Base-by-base conservation (phyloP, 2,329 filamentous ascomycete species). In the Penicillium sp. region DNA sequence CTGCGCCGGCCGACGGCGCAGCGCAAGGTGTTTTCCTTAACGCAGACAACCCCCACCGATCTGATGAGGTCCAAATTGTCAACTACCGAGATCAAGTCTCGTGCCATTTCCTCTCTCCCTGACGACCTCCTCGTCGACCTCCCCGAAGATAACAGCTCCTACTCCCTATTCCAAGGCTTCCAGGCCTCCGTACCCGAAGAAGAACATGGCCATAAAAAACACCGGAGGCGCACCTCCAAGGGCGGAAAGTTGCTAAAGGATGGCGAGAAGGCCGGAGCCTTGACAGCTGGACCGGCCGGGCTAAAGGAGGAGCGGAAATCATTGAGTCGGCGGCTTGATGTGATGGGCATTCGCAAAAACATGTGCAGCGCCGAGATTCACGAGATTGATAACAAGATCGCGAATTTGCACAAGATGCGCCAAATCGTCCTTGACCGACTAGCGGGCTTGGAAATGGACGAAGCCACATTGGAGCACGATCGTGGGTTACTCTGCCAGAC, bases 351-450 rank as follows among this genome's bases (percentile, higher is more conserved):
- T 56, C 84, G 94, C 53, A 99, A 99, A 74, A 96, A 94, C 67
- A 96, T 99, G 92, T 92, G 92, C 62, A 94, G 90, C 65, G 89
- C 90, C 57, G 94, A 99, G 72, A 97, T 99, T 53, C 85, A 86
- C 54, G 94, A 99, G 67, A 96, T 99, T 55, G 94, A 99, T 74
- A 92, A 88, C 74, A 99, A 97, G 74, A 92, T 99, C 57, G 84
- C 90, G 54, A 97, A 97, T 70, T 78, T 99, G 48, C 87, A 90
- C 62, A 90, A 85, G 56, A 96, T 97, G 90, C 87, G 94, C 60
- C 88, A 87, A 67, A 95, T 96, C 55, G 88, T 97, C 41, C 73
- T 99, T 51, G 91, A 96, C 49, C 82, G 94, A 56, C 74, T 99
- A 60, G 92, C 92, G 1, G 84, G 82, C 2, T 76, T 97, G 55